Evolutionary conservation across 805 yeast genomes (phyloP), one percentile per base, ranked within the genome.

Genomic region (Lipomyces sp.): DNA sequence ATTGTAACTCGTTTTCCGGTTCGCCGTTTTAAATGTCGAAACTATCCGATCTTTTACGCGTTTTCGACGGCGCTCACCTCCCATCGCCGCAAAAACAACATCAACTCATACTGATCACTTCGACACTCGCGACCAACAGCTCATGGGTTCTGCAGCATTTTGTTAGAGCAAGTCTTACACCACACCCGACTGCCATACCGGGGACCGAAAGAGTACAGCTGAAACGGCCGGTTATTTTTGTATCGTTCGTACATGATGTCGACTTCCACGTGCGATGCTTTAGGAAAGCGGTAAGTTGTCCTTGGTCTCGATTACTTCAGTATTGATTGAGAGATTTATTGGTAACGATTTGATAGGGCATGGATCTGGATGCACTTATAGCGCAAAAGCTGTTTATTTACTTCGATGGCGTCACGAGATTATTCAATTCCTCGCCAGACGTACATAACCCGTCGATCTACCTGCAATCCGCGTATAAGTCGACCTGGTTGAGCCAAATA

Each of bases 71-170:
- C 34, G 6, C 42, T 2, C 54, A 57, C 24, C 64, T 64, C 42
- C 64, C 66, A 2, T n/a, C 57, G 6, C 5, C 61, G 34, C 35
- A 7, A 13, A 18, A 10, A 30, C 10, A n/a, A 48, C 39, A 56
- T 33, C 54, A 58, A 30, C n/a, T 58, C 13, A 8, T 67, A 5
- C 30, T 57, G 15, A 64, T 67, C 15, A 35, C 64, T 4, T 59
- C 60, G 24, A 29, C 65, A 11, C n/a, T 53, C 7, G 11, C 39
- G 5, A 64, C 70, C 10, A 64, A 35, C 45, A 45, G 68, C 4
- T 61, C 67, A 13, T 67, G 70, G 70, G 48, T 67, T n/a, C 53
- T 67, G 13, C 68, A 67, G 15, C 64, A 59, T 53, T 67, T 64
- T 32, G 50, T 53, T 15, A 45, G 55, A 33, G 63, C 64, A 2